These are phyloP conservation scores for Ophiostoma pallidulum DNA, from an alignment of 2,329 filamentous ascomycete genomes.

Conservation along the genomic window DNA sequence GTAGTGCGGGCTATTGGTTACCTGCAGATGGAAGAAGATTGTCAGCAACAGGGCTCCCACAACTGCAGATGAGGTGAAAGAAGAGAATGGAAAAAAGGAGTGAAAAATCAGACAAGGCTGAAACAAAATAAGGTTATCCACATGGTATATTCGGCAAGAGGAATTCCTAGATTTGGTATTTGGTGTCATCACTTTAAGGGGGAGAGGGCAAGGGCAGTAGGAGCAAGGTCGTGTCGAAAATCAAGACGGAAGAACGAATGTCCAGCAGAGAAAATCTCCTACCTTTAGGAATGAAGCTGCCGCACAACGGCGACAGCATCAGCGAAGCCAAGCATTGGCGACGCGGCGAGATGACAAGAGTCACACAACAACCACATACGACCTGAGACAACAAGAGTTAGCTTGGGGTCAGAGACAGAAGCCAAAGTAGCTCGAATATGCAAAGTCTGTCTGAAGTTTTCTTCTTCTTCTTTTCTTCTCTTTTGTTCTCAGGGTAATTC, in stretches of 20 bases:
- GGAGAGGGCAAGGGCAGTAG: constrained; percentile 7
- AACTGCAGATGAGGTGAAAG: background rate
- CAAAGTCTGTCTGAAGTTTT: too few species aligned
- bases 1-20: constrained; percentile 3
- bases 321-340: background rate
- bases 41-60: constrained; percentile 15
- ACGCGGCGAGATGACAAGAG: too few species aligned
- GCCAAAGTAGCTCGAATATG: too few species aligned
- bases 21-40: constrained; percentile 11
- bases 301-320: background rate
- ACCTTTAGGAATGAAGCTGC: constrained; percentile 34
- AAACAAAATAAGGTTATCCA: constrained; percentile 50
- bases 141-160: constrained; percentile 58
- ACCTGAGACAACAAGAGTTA: background rate
- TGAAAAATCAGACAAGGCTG: constrained; percentile 55
- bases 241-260: background rate
- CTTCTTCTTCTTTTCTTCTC: too few species aligned
- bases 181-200: constrained; percentile 48
- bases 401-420: background rate
- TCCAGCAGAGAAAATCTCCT: constrained; percentile 21
- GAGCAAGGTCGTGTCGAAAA: too few species aligned
- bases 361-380: background rate
- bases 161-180: constrained; percentile 53
- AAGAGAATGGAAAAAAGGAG: constrained; percentile 14
- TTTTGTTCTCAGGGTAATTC: constrained; percentile 48